Conservation (phyloP, 2,329 filamentous ascomycete genomes). For the Alternaria solani region DNA sequence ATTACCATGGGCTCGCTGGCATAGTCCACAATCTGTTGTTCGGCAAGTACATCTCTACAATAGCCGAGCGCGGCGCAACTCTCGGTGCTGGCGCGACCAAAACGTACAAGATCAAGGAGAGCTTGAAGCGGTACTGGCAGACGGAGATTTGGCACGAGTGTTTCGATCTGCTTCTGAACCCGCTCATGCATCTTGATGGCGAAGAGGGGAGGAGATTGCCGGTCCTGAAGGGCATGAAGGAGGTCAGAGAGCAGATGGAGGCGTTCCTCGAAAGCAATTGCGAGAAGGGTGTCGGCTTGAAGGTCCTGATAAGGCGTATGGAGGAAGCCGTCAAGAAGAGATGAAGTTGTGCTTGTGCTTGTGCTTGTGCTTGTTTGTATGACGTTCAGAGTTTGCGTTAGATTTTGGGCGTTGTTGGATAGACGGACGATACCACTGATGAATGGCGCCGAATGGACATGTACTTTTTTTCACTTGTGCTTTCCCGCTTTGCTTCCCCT, state of each 20-base stretch:
- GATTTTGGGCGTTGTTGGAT: background rate
- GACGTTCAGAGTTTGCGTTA: conserved; percentile 15
- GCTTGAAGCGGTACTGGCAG: conserved; percentile 95
- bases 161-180: conserved; percentile 88
- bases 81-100: conserved; percentile 67
- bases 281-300: conserved; percentile 75
- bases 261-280: conserved; percentile 79
- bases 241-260: conserved; percentile 81
- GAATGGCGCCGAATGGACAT: conserved; percentile 1
- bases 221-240: conserved; percentile 72
- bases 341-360: conserved; percentile 30
- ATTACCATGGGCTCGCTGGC: conserved; percentile 92
- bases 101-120: conserved; percentile 81
- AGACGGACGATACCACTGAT: conserved; percentile 3
- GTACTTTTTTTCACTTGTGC: background rate
- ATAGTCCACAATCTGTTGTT: conserved; percentile 90
- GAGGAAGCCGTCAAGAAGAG: conserved; percentile 68
- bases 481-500: background rate
- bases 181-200: conserved; percentile 67
- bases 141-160: conserved; percentile 85
- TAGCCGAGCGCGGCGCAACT: conserved; percentile 58
- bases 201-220: conserved; percentile 77
- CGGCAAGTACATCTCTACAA: conserved; percentile 91
- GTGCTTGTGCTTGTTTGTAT: background rate
- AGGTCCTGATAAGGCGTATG: conserved; percentile 66